Evolutionary conservation across 139 green algal genomes (phyloP).

Genomic region (Yamagishiella unicocca): DNA sequence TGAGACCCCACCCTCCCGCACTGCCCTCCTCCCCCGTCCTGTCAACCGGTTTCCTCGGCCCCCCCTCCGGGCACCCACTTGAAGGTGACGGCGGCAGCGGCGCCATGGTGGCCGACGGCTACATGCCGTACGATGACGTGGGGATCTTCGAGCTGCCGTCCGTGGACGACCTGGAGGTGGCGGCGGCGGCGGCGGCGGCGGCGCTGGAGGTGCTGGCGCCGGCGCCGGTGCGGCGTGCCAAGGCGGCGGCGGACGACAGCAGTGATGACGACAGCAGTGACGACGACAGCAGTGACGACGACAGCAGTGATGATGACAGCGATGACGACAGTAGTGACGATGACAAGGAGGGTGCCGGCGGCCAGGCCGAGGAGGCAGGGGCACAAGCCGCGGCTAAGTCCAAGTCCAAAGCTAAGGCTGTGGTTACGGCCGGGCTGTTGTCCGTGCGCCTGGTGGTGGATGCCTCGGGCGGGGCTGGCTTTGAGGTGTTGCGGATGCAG

Average conservation of each 20-base stretch:
- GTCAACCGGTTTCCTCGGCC: no score
- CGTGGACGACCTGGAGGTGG: conserved; percentile 80
- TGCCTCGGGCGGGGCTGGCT: not conserved
- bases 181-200: conserved; percentile 71
- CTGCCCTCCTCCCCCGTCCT: no score
- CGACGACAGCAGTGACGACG: conserved; percentile 27
- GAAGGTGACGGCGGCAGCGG: no score
- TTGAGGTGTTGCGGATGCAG: not conserved
- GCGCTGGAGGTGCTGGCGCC: conserved; percentile 68
- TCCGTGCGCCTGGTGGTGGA: not conserved
- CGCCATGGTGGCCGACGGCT: not conserved
- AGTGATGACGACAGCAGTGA: conserved; percentile 38
- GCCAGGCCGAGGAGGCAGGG: not conserved
- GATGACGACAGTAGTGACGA: not conserved
- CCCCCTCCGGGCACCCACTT: no score
- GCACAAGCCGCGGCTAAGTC: no score
- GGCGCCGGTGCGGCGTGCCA: not conserved
- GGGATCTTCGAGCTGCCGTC: conserved; percentile 62
- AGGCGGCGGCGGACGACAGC: not conserved
- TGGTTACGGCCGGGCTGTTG: not conserved
- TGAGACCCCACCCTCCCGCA: no score
- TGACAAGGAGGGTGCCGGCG: not conserved
- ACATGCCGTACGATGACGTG: conserved; percentile 25
- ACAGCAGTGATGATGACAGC: conserved; percentile 45
- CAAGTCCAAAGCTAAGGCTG: no score